These are phyloP conservation scores for Vitis rupestris DNA, from an alignment of 164 flowering plant species.

Conservation along the genomic window DNA sequence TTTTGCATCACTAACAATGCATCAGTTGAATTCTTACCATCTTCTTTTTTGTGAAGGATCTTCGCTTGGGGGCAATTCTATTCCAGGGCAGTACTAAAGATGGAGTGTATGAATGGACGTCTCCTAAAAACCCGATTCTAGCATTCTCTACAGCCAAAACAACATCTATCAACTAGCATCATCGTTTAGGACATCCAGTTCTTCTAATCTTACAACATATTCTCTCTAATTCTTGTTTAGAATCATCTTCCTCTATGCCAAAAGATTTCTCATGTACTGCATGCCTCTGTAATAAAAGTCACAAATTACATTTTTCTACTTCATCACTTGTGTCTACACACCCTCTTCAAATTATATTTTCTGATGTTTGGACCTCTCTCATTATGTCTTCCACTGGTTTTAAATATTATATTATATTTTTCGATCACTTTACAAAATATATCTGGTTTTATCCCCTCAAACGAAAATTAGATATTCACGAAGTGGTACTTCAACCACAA, in stretches of 20 bases:
- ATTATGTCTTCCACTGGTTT: no score
- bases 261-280: not conserved
- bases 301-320: not conserved
- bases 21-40: no score
- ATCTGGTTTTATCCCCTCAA: conserved; percentile 1
- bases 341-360: not conserved
- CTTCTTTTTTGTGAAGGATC: not conserved
- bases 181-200: not conserved
- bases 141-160: not conserved
- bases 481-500: not conserved
- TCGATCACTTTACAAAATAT: no score
- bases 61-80: not conserved
- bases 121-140: not conserved
- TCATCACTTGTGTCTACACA: not conserved
- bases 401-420: no score
- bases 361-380: no score
- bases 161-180: not conserved
- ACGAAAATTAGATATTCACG: not conserved
- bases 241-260: not conserved
- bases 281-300: not conserved
- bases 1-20: no score
- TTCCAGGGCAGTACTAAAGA: not conserved
- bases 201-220: not conserved
- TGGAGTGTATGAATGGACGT: not conserved
- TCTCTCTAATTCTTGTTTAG: not conserved